Evolutionary conservation across 208 protist genomes (phyloP).

Genomic region (Leishmania guyanensis): DNA sequence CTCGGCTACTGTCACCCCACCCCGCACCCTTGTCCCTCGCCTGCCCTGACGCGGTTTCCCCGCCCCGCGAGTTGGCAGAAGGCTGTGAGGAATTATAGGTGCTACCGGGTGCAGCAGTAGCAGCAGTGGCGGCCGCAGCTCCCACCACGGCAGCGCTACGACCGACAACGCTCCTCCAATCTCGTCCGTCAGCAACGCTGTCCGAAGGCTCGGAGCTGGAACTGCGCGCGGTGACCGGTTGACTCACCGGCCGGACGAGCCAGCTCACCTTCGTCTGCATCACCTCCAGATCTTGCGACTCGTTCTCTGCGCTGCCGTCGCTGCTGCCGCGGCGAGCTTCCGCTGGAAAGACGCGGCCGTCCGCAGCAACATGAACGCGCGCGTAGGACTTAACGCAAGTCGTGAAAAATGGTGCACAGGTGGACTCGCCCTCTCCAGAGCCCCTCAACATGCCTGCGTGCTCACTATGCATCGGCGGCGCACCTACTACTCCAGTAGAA

Average conservation of each 20-base stretch:
- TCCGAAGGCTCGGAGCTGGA: constrained; percentile 6
- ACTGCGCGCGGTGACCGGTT: background rate
- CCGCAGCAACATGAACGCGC: constrained; percentile 21
- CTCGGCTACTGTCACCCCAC: too few species aligned
- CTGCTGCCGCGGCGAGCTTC: constrained; percentile 12
- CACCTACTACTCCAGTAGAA: background rate
- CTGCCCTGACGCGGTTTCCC: background rate
- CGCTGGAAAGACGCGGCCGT: constrained; percentile 33
- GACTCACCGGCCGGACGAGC: constrained; percentile 29
- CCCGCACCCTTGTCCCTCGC: background rate
- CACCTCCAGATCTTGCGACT: constrained; percentile 60
- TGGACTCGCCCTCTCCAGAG: background rate
- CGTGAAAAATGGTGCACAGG: constrained; percentile 16
- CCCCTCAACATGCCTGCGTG: background rate
- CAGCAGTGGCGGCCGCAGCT: background rate
- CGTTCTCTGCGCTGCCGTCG: constrained; percentile 6
- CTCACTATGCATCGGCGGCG: background rate
- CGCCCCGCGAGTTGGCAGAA: background rate
- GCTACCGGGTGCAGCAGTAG: background rate
- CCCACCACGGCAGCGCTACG: background rate
- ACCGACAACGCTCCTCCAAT: background rate
- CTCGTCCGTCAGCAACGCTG: background rate
- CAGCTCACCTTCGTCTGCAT: constrained; percentile 65
- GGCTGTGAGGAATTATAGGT: background rate
- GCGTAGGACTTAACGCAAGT: constrained; percentile 32